Percentiles rank a stretch among this genome's conserved stretches.
phyloP scores from a whole-genome alignment of 2,329 filamentous ascomycete species.

The Penicillium brasilianum region DNA sequence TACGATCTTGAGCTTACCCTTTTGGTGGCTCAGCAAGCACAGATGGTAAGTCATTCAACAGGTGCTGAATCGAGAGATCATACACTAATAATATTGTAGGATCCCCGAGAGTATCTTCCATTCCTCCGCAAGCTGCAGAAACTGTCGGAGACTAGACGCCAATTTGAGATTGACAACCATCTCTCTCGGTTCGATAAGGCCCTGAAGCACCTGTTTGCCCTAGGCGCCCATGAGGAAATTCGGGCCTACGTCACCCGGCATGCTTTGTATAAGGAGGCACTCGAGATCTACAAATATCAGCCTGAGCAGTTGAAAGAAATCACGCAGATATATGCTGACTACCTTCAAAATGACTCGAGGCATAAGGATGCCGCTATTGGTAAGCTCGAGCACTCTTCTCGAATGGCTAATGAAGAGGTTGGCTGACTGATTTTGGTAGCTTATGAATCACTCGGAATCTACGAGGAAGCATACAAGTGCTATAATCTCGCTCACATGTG shows the following conservation, averaged over 20 bases:
- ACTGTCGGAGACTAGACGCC: constrained; percentile 70
- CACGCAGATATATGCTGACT: constrained; percentile 77
- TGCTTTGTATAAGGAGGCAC: constrained; percentile 74
- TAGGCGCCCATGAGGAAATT: constrained; percentile 78
- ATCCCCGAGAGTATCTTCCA: constrained; percentile 92
- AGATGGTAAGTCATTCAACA: constrained; percentile 61
- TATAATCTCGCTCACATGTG: constrained; percentile 86
- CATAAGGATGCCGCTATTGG: constrained; percentile 83
- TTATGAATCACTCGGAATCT: constrained; percentile 83
- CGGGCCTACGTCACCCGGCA: constrained; percentile 79
- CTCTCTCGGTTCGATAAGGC: constrained; percentile 79
- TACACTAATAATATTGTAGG: constrained; percentile 49
- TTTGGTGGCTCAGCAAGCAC: constrained; percentile 91
- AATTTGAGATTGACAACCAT: constrained; percentile 88
- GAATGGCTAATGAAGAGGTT: not conserved
- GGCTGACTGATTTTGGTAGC: constrained; percentile 48
- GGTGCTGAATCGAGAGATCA: not conserved
- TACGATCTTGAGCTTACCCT: constrained; percentile 91
- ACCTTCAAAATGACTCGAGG: constrained; percentile 74
- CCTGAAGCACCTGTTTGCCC: constrained; percentile 72
- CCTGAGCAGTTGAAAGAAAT: constrained; percentile 67
- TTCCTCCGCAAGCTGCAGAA: constrained; percentile 88
- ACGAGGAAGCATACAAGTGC: constrained; percentile 74
- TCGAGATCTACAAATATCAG: constrained; percentile 85
- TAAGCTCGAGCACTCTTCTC: constrained; percentile 29